A percentile compares a stretch with the other conserved stretches of the same genome.
phyloP scores from a whole-genome alignment of 2,329 filamentous ascomycete genomes.

The Neurospora sp. region DNA sequence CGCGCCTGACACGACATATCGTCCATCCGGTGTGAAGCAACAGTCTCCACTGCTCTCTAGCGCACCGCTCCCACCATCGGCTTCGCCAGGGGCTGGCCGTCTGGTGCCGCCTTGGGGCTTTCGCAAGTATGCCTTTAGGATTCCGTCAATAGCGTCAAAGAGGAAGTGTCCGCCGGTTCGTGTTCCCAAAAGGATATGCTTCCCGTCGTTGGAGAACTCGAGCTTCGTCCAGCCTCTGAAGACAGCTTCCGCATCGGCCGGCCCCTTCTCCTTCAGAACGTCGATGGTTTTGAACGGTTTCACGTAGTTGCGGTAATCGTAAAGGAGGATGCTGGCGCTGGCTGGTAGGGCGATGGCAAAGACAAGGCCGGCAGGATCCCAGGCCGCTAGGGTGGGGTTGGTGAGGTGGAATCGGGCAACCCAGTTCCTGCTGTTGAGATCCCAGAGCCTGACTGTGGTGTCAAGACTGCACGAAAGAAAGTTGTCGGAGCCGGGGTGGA shows the following conservation, averaged over 20 bases:
- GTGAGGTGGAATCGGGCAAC: slow-evolving; percentile 73
- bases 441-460: slow-evolving; percentile 87
- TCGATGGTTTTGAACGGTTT: slow-evolving; percentile 88
- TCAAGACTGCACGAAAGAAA: slow-evolving; percentile 90
- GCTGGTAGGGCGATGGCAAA: slow-evolving; percentile 81
- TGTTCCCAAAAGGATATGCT: slow-evolving; percentile 73
- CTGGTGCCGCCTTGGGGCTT: slow-evolving; percentile 44
- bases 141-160: slow-evolving; percentile 84
- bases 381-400: slow-evolving; percentile 73
- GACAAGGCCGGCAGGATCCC: slow-evolving; percentile 84
- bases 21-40: slow-evolving; percentile 81
- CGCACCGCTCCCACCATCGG: slow-evolving; percentile 24
- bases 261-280: slow-evolving; percentile 46
- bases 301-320: slow-evolving; percentile 89
- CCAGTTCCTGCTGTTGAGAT: slow-evolving; percentile 68
- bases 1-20: slow-evolving; percentile 76
- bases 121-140: slow-evolving; percentile 62
- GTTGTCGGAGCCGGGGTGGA: slow-evolving; percentile 79
- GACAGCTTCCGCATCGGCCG: slow-evolving; percentile 45
- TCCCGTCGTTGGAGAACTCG: slow-evolving; percentile 94
- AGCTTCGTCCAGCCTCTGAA: slow-evolving; percentile 76
- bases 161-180: slow-evolving; percentile 79
- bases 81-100: slow-evolving; percentile 44
- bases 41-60: slow-evolving; percentile 63
- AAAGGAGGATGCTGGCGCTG: slow-evolving; percentile 73